phyloP scores from a whole-genome alignment of 257 asterid genomes.

The Leonotis leonurus region DNA sequence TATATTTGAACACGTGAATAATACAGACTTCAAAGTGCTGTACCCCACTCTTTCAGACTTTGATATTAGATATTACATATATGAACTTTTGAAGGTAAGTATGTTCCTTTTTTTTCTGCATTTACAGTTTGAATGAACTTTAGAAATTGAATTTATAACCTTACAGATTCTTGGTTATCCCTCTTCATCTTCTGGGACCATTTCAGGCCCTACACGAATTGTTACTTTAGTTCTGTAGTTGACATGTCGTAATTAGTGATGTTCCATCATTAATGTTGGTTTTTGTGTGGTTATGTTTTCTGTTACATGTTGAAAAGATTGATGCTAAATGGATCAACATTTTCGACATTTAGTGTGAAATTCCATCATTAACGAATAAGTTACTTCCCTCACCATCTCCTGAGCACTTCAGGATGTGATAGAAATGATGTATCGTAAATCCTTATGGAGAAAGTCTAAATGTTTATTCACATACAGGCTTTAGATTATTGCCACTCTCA shows the following conservation, averaged over 20 bases:
- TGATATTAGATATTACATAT: conserved; percentile 74
- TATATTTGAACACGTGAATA: conserved; percentile 83
- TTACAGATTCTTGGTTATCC: neutral
- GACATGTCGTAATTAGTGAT: neutral
- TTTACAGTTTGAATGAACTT: neutral
- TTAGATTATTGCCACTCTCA: conserved; percentile 61
- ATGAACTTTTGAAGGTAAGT: conserved; percentile 75
- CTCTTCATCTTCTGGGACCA: neutral
- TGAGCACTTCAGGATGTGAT: conserved; percentile 3
- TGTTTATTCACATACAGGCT: conserved; percentile 27
- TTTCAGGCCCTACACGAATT: neutral
- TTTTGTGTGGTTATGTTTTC: neutral
- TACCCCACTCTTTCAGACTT: conserved; percentile 82
- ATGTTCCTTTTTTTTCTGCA: conserved; percentile 2
- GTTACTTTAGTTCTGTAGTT: neutral
- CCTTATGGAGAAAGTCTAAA: conserved; percentile 5
- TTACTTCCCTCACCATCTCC: neutral
- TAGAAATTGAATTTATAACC: conserved; percentile 4
- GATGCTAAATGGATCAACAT: conserved; percentile 1
- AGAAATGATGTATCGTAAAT: neutral
- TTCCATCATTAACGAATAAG: neutral
- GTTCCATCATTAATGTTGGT: neutral
- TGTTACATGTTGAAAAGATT: neutral
- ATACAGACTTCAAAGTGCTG: conserved; percentile 79
- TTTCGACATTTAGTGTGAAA: neutral